Evolutionary conservation across 2,329 filamentous ascomycete species (phyloP).

Genomic region (Fonsecaea monophora): DNA sequence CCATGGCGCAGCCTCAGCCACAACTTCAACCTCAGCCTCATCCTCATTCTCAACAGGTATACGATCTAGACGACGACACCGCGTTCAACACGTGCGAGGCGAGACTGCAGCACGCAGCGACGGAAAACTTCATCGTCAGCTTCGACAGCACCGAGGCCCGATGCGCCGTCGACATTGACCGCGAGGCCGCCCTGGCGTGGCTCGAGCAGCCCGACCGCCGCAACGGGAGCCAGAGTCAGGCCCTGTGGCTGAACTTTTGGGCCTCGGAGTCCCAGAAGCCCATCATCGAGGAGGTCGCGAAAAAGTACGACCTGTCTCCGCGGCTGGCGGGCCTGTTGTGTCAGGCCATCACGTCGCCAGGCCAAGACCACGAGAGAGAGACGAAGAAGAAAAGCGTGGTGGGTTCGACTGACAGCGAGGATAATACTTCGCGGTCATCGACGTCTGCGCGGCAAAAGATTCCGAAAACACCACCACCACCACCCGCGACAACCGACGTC

Average conservation of each 20-base stretch:
- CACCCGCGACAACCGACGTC: conserved; percentile 8
- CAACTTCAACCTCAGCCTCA: no score
- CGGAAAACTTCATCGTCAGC: conserved; percentile 52
- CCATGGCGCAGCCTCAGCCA: background rate
- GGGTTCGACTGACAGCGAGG: background rate
- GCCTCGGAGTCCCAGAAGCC: conserved; percentile 23
- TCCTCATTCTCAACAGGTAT: background rate
- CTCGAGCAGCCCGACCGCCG: conserved; percentile 10
- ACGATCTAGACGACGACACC: conserved; percentile 48
- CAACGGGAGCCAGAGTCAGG: background rate
- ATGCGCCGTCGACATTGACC: conserved; percentile 48
- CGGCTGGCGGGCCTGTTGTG: conserved; percentile 47
- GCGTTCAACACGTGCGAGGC: conserved; percentile 45
- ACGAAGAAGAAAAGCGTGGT: no score
- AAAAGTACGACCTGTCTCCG: conserved; percentile 45
- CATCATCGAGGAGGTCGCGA: conserved; percentile 27
- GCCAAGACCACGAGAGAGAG: background rate
- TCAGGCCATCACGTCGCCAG: conserved; percentile 7
- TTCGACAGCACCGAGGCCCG: conserved; percentile 53
- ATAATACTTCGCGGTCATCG: background rate
- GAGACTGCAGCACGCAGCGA: conserved; percentile 43
- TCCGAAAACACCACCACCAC: background rate
- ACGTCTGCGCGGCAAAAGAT: background rate
- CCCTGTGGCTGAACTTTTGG: conserved; percentile 37
- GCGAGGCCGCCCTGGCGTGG: conserved; percentile 21